A percentile compares a stretch with the other conserved stretches of the same genome.
Conservation (phyloP, 1,284 basidiomycete species). For the Fomes fomentarius region DNA sequence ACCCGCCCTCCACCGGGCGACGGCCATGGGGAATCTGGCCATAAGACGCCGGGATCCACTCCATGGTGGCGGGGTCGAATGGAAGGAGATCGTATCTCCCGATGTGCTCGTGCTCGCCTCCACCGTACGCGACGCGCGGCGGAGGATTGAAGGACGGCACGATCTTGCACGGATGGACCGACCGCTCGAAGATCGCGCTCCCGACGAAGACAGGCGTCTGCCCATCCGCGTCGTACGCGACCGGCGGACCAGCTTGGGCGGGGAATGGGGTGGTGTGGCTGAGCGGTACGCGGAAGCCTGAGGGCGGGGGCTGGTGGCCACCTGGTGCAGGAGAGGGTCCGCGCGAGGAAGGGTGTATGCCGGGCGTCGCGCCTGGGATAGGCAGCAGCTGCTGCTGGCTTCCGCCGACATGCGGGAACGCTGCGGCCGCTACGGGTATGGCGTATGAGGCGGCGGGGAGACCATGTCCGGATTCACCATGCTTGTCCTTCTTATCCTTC, state of each 20-base stretch:
- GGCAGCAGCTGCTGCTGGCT: background rate
- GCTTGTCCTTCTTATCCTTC: slow-evolving; percentile 23
- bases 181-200: slow-evolving; percentile 64
- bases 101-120: slow-evolving; percentile 56
- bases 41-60: slow-evolving; percentile 62
- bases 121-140: slow-evolving; percentile 66
- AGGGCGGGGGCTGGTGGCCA: slow-evolving; percentile 41
- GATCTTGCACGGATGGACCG: slow-evolving; percentile 83
- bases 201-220: slow-evolving; percentile 66
- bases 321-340: slow-evolving; percentile 9
- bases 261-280: slow-evolving; percentile 52
- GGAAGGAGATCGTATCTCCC: slow-evolving; percentile 75
- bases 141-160: slow-evolving; percentile 54
- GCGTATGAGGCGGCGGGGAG: slow-evolving; percentile 4
- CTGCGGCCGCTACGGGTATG: slow-evolving; percentile 9
- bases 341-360: slow-evolving; percentile 7
- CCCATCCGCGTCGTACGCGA: slow-evolving; percentile 57
- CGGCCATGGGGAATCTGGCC: slow-evolving; percentile 59
- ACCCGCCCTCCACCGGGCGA: slow-evolving; percentile 44
- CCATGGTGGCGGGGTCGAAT: slow-evolving; percentile 67
- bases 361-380: background rate
- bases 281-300: slow-evolving; percentile 66
- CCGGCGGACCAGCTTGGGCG: slow-evolving; percentile 46
- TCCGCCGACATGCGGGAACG: background rate
- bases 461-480: slow-evolving; percentile 9